These are phyloP conservation scores for Inonotus obliquus DNA, from an alignment of 1,284 basidiomycete genomes.

Conservation along the genomic window DNA sequence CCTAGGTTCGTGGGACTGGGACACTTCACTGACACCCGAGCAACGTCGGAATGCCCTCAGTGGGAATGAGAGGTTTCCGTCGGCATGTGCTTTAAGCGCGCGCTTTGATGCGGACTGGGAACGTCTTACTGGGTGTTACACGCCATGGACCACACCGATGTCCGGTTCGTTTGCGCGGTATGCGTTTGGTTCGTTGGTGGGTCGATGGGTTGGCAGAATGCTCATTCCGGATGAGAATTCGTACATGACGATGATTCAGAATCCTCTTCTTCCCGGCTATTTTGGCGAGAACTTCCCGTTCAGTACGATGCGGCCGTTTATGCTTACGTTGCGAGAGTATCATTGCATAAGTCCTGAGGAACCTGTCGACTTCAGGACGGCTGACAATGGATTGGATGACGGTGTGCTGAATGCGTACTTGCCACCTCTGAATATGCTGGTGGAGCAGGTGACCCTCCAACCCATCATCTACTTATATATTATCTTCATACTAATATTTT, in stretches of 20 bases:
- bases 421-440: slow-evolving; percentile 27
- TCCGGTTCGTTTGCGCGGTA: slow-evolving; percentile 39
- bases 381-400: slow-evolving; percentile 34
- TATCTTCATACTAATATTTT: neutral
- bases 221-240: slow-evolving; percentile 36
- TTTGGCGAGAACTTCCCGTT: slow-evolving; percentile 36
- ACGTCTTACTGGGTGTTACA: slow-evolving; percentile 45
- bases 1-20: slow-evolving; percentile 39
- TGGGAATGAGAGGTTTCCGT: slow-evolving; percentile 26
- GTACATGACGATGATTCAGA: slow-evolving; percentile 32
- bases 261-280: slow-evolving; percentile 25
- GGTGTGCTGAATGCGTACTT: slow-evolving; percentile 55
- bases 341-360: slow-evolving; percentile 41
- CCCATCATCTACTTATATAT: neutral
- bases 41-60: slow-evolving; percentile 20
- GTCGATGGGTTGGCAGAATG: slow-evolving; percentile 58
- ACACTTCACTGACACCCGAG: slow-evolving; percentile 27
- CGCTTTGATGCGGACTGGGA: slow-evolving; percentile 60
- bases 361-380: slow-evolving; percentile 27
- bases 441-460: slow-evolving; percentile 1
- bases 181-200: slow-evolving; percentile 44
- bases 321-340: slow-evolving; percentile 52
- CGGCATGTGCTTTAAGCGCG: slow-evolving; percentile 25
- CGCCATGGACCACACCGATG: slow-evolving; percentile 35
- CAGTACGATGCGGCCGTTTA: slow-evolving; percentile 42